Evolutionary conservation across 768 basidiomycete species (phyloP).

Genomic region (Pleurotus citrinopileatus): DNA sequence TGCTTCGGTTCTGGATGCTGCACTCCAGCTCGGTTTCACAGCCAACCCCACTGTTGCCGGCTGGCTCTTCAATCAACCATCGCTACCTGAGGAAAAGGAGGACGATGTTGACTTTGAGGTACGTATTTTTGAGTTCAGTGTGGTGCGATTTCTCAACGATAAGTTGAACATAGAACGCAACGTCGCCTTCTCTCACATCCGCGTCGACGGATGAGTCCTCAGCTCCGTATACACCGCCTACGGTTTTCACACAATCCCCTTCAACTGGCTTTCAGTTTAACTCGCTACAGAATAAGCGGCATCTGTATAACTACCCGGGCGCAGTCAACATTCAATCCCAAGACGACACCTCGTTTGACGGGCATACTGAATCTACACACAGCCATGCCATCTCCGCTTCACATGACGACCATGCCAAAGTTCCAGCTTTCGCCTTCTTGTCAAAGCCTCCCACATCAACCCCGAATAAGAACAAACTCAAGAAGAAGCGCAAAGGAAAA

Average conservation of each 20-base stretch:
- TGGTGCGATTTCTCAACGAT: neutral
- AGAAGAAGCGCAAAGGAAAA: neutral
- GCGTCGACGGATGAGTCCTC: constrained; percentile 16
- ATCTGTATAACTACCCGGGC: neutral
- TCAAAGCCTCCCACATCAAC: neutral
- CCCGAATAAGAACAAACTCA: neutral
- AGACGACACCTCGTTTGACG: neutral
- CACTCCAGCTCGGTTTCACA: constrained; percentile 64
- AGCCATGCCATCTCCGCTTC: neutral
- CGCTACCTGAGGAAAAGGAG: constrained; percentile 56
- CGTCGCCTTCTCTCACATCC: constrained; percentile 5
- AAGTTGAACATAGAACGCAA: constrained; percentile 1
- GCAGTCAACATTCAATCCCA: neutral
- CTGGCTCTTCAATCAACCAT: constrained; percentile 69
- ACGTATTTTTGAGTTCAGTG: neutral
- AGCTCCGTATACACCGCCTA: constrained; percentile 15
- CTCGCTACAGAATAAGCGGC: neutral
- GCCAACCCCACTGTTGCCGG: constrained; percentile 57
- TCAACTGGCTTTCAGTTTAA: constrained; percentile 10
- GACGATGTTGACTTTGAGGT: constrained; percentile 16
- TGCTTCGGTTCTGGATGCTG: constrained; percentile 73
- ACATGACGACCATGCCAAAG: neutral
- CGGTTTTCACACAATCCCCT: constrained; percentile 14
- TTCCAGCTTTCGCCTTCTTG: constrained; percentile 1
- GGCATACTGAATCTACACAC: constrained; percentile 1